A percentile compares a stretch with the other conserved stretches of the same genome.
phyloP scores from a whole-genome alignment of 2,329 filamentous ascomycete species.

The Penicillium sp. region DNA sequence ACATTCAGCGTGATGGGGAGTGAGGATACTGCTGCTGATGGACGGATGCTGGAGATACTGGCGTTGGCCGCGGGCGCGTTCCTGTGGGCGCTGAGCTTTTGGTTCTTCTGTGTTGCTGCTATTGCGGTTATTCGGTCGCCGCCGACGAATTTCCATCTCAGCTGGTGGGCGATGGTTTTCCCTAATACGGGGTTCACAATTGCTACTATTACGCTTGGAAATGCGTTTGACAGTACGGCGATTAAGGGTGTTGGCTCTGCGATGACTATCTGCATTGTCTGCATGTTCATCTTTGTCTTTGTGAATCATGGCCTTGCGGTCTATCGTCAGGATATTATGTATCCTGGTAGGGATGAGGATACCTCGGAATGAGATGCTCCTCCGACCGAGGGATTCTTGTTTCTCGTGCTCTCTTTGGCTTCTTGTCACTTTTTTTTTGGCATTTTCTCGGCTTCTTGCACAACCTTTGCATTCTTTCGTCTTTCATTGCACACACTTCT shows the following conservation, averaged over 20 bases:
- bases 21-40: slow-evolving; percentile 26
- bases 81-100: slow-evolving; percentile 64
- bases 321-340: slow-evolving; percentile 54
- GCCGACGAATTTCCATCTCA: slow-evolving; percentile 50
- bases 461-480: neutral
- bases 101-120: slow-evolving; percentile 56
- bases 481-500: neutral
- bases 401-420: neutral
- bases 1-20: slow-evolving; percentile 51
- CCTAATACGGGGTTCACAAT: slow-evolving; percentile 65
- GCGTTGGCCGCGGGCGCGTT: slow-evolving; percentile 55
- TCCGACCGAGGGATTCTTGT: neutral
- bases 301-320: slow-evolving; percentile 53
- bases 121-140: slow-evolving; percentile 47
- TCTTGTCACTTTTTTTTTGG: neutral
- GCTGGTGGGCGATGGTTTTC: slow-evolving; percentile 67
- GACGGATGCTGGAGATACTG: slow-evolving; percentile 46
- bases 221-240: slow-evolving; percentile 52
- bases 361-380: slow-evolving; percentile 30
- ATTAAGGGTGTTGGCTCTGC: slow-evolving; percentile 57
- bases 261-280: slow-evolving; percentile 56
- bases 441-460: neutral
- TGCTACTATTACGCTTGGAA: slow-evolving; percentile 58
- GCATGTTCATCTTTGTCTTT: slow-evolving; percentile 57
- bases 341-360: slow-evolving; percentile 62